phyloP scores from a whole-genome alignment of 1,139 yeast genomes.

The Pichia norvegensis region DNA sequence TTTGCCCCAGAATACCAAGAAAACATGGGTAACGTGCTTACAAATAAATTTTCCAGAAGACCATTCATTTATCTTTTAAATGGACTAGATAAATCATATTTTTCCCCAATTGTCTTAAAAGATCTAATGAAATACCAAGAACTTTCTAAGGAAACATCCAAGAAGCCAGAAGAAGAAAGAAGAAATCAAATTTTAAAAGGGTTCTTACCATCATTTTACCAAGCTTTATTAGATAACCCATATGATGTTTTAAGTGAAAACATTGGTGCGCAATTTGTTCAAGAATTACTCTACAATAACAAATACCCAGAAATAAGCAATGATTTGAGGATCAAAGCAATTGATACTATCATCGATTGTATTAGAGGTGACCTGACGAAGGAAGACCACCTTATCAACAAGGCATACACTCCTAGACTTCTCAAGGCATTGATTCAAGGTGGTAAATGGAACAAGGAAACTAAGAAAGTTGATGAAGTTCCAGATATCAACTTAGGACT shows the following conservation, averaged over 20 bases:
- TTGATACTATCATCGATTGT: constrained; percentile 49
- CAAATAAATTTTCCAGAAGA: constrained; percentile 77
- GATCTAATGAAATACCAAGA: constrained; percentile 55
- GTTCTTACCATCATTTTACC: constrained; percentile 61
- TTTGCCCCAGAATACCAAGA: constrained; percentile 57
- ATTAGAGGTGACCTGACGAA: constrained; percentile 62
- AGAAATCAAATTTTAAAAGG: constrained; percentile 58
- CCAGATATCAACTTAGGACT: constrained; percentile 47
- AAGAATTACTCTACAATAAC: constrained; percentile 63
- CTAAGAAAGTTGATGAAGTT: constrained; percentile 40
- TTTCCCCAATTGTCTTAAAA: constrained; percentile 60
- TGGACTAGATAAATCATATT: constrained; percentile 77
- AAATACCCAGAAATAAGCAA: constrained; percentile 38
- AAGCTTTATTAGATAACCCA: constrained; percentile 42
- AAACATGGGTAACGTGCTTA: constrained; percentile 48
- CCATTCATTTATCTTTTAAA: constrained; percentile 76
- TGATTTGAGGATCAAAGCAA: constrained; percentile 43
- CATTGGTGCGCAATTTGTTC: constrained; percentile 74
- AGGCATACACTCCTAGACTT: constrained; percentile 71
- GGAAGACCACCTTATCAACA: constrained; percentile 61
- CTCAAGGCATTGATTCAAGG: constrained; percentile 79
- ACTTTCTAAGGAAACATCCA: constrained; percentile 67
- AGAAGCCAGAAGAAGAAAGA: constrained; percentile 76
- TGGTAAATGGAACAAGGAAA: constrained; percentile 64
- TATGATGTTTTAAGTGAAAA: constrained; percentile 54